Evolutionary conservation across 2,329 filamentous ascomycete genomes (phyloP), one percentile per base, ranked within the genome.

Genomic region (Penicillium occitanis): DNA sequence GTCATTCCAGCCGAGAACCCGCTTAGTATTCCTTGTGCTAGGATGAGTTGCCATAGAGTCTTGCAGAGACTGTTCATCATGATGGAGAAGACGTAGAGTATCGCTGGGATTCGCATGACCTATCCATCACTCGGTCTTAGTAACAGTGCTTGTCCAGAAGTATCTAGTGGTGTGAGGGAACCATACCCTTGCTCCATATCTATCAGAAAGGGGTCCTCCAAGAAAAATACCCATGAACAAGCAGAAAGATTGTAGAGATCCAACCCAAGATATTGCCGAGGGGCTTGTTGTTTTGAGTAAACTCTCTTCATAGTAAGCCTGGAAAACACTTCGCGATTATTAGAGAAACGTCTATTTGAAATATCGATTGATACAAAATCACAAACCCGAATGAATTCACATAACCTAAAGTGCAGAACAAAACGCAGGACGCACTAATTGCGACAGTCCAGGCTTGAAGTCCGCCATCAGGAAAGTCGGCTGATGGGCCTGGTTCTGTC

Each of bases 1-100:
- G 46, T 48, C 46, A 48, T 25, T 22, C 46, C 46, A 25, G 46
- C 46, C 5, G 46, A 48, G 19, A 48, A 48, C 0, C 77, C 76
- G 2, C 75, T 66, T 0, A 77, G 68, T 8, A 79, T 63, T 1
- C 74, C 77, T 51, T 80, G 78, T 0, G 76, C 75, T 7, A 80
- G 75, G 1, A 80, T 64, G 37, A 80, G 77, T 60, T 80, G 77
- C 40, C 74, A 79, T 57, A 76, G 75, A 30, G 75, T 64, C 2
- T 69, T 68, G 68, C 77, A 79, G 10, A 80, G 67, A 10, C 75
- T 78, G 7, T 70, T 75, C 75, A 80, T 77, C 74, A 80, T 76
- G 1, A 78, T 57, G 0, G 70, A 68, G 57, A 79, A 73, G 0
- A 78, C 67, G 6, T 66, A 72, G 1, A 71, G 71, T 11, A 77